phyloP scores from a whole-genome alignment of 2,329 filamentous ascomycete species.

The Ophiostoma sp. region DNA sequence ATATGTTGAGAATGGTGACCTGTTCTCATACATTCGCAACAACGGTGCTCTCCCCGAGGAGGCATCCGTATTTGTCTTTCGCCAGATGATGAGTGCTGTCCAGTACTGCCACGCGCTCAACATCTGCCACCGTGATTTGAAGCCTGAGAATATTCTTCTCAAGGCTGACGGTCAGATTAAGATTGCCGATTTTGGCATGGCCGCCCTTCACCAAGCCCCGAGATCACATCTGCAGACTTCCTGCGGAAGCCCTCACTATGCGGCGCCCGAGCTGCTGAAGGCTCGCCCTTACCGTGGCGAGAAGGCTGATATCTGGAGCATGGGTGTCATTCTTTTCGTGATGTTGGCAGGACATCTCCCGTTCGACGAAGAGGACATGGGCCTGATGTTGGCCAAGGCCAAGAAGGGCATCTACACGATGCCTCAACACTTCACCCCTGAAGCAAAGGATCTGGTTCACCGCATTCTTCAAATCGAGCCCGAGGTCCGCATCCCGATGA shows the following conservation, averaged over 20 bases:
- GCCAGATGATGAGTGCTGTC: constrained; percentile 87
- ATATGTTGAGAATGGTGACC: constrained; percentile 71
- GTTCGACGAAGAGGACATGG: constrained; percentile 65
- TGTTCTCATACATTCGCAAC: constrained; percentile 79
- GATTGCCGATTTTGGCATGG: constrained; percentile 97
- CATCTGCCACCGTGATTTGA: constrained; percentile 93
- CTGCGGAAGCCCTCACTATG: constrained; percentile 95
- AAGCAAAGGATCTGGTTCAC: constrained; percentile 72
- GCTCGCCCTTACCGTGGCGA: constrained; percentile 75
- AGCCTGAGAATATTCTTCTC: constrained; percentile 93
- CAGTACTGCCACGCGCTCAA: constrained; percentile 91
- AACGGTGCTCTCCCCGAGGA: constrained; percentile 71
- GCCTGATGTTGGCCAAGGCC: constrained; percentile 57
- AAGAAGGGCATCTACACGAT: constrained; percentile 57
- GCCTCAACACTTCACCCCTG: constrained; percentile 56
- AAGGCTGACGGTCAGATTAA: constrained; percentile 74
- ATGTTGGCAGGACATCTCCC: constrained; percentile 79
- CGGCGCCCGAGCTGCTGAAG: constrained; percentile 83
- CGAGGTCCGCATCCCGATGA: constrained; percentile 69
- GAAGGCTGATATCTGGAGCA: constrained; percentile 89
- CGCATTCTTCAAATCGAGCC: constrained; percentile 77
- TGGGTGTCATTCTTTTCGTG: constrained; percentile 83
- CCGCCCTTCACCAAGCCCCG: constrained; percentile 75
- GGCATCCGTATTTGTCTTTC: constrained; percentile 77
- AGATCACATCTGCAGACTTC: constrained; percentile 78